These are phyloP conservation scores for Ochetophila trinervis DNA, from an alignment of 306 rosid genomes.

Conservation along the genomic window DNA sequence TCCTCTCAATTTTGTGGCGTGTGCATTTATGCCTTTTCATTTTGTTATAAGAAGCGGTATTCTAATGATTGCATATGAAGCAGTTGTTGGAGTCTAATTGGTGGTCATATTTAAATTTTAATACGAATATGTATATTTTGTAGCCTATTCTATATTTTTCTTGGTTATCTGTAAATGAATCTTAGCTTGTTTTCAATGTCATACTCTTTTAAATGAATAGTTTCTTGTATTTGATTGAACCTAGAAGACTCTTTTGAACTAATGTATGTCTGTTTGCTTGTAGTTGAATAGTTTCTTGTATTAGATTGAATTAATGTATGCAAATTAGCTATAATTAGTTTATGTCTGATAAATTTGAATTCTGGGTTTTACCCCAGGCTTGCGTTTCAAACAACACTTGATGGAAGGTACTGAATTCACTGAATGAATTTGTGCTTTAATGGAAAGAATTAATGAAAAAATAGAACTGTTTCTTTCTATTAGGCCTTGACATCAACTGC, in stretches of 20 bases:
- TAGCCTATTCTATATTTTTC: too few species aligned
- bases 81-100: not conserved
- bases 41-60: too few species aligned
- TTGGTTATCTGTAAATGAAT: too few species aligned
- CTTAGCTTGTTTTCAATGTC: not conserved
- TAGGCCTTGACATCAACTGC: conserved; percentile 94
- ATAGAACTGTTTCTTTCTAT: conserved; percentile 13
- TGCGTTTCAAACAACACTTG: conserved; percentile 5
- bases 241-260: too few species aligned
- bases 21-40: too few species aligned
- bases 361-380: not conserved
- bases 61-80: too few species aligned
- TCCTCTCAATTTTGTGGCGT: too few species aligned
- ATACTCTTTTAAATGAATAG: too few species aligned
- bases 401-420: not conserved
- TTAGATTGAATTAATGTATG: not conserved
- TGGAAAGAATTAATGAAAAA: not conserved
- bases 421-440: not conserved
- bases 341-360: not conserved
- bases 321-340: not conserved
- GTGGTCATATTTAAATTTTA: not conserved
- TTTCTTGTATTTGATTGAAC: too few species aligned
- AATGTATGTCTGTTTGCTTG: too few species aligned
- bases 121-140: not conserved
- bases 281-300: too few species aligned